Evolutionary conservation across 2,329 filamentous ascomycete genomes (phyloP).

Genomic region (Ceratocystis colombiana): DNA sequence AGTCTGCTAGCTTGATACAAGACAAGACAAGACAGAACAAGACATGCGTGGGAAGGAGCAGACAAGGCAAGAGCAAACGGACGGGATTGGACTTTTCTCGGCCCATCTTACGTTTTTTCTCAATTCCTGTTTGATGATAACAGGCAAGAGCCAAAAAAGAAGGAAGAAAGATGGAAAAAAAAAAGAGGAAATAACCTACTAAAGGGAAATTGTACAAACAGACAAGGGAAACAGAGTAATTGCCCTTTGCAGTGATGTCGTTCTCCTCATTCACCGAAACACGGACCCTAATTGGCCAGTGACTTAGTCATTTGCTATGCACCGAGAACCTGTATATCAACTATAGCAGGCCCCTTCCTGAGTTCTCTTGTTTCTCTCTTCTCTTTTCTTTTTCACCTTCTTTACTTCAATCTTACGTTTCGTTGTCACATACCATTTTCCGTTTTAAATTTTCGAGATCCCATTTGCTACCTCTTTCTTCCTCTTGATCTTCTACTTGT

Average conservation of each 20-base stretch:
- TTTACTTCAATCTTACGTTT: not conserved
- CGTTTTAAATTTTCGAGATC: too few species aligned
- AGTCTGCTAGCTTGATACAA: not conserved
- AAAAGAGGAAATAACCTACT: not conserved
- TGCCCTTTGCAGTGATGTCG: not conserved
- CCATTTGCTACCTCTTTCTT: too few species aligned
- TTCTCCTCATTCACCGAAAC: conserved; percentile 1
- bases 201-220: not conserved
- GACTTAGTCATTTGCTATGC: not conserved
- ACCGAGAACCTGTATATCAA: conserved; percentile 13
- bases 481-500: too few species aligned
- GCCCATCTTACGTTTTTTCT: not conserved
- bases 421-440: not conserved
- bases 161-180: not conserved
- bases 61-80: not conserved
- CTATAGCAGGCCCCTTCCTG: not conserved
- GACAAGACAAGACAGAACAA: not conserved
- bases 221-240: not conserved
- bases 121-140: not conserved
- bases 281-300: not conserved
- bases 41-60: not conserved
- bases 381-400: not conserved
- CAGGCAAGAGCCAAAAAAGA: not conserved
- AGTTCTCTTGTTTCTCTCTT: not conserved
- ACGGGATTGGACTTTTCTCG: not conserved